Evolutionary conservation across 2,329 filamentous ascomycete genomes (phyloP).

Genomic region (Verticillium alfalfae): DNA sequence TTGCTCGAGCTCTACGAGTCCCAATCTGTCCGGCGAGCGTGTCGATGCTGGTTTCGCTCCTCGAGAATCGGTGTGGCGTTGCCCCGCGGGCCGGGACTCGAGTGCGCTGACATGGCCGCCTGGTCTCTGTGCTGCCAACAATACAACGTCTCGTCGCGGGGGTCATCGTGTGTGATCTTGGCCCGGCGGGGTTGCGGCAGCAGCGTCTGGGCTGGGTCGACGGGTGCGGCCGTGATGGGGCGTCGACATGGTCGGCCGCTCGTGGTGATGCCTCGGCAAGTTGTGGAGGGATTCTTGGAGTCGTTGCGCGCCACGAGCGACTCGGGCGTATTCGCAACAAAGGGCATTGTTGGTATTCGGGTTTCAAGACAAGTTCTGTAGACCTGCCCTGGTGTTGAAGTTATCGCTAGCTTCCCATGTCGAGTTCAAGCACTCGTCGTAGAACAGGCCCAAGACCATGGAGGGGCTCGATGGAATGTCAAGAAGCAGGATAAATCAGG

Average conservation of each 20-base stretch:
- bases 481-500: background rate
- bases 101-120: conserved; percentile 53
- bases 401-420: background rate
- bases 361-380: background rate
- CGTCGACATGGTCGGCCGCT: conserved; percentile 80
- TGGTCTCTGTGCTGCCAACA: conserved; percentile 97
- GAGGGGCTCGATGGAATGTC: background rate
- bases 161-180: conserved; percentile 37
- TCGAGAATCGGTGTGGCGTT: conserved; percentile 50
- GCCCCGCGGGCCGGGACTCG: conserved; percentile 36
- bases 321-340: conserved; percentile 72
- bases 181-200: conserved; percentile 20
- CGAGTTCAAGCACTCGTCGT: background rate
- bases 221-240: conserved; percentile 43
- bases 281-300: conserved; percentile 76
- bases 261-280: conserved; percentile 82
- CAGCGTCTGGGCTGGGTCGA: conserved; percentile 10
- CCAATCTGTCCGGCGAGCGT: conserved; percentile 77
- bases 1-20: conserved; percentile 60
- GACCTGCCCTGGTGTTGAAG: background rate
- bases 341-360: conserved; percentile 47
- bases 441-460: background rate
- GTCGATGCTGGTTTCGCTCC: conserved; percentile 74
- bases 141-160: conserved; percentile 60
- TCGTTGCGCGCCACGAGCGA: conserved; percentile 72